Evolutionary conservation across 345 rosid genomes (phyloP), one percentile per base, ranked within the genome.

Genomic region (Mercurialis annua): DNA sequence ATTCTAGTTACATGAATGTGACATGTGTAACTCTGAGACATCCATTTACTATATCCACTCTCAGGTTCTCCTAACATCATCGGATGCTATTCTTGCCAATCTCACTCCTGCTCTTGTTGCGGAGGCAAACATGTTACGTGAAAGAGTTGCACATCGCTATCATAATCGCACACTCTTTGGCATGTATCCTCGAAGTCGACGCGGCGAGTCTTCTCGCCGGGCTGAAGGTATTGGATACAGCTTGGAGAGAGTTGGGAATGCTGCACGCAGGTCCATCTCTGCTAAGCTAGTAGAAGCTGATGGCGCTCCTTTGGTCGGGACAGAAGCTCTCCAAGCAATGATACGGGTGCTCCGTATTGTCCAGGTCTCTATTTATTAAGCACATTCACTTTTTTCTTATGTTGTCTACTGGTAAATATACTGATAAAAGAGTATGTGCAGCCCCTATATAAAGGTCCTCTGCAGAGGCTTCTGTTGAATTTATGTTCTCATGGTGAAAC

Each of bases 111-210:
- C 97, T 1, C 92, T 93, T 67, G 96, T 93, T 64, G 94, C 97
- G 65, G 98, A 93, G 92, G 98, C 98, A 57, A 90, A 89, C 80
- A 86, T 90, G 98, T 75, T 93, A 73, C 93, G 98, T 24, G 98
- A 93, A 78, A 89, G 98, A 76, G 89, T 90, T 73, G 97, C 98
- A 36, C 86, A 89, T 77, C 86, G 96, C 57, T 86, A 89, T 77
- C 89, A 83, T 66, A 93, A 86, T 70, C 98, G 88, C 65, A 66
- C 87, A 33, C 83, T 89, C 64, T 86, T 90, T 63, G 98, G 97
- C 29, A 90, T 93, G 98, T 88, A 93, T 72, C 90, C 97, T 67
- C 86, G 98, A 67, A 90, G 75, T 78, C 97, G 96, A 47, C 85
- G 98, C 76, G 97, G 92, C 74, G 98, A 90, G 87, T 69, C 96